Evolutionary conservation across 2,329 filamentous ascomycete species (phyloP).

Genomic region (Epichloe gansuensis): DNA sequence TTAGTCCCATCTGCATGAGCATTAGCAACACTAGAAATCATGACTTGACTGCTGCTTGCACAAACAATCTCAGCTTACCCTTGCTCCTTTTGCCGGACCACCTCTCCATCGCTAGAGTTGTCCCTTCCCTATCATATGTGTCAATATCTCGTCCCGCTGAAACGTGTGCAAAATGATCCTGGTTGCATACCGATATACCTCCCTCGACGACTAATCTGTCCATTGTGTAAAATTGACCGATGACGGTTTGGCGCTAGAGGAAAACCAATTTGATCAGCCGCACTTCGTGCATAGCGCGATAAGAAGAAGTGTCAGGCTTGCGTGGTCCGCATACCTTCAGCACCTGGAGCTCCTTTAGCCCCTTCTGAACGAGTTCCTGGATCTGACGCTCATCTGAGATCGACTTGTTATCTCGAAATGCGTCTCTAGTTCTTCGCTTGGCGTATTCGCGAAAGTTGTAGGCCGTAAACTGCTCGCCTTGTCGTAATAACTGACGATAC

Average conservation of each 20-base stretch:
- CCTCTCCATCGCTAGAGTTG: conserved; percentile 50
- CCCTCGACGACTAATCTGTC: conserved; percentile 88
- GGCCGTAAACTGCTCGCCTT: conserved; percentile 73
- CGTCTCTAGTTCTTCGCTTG: conserved; percentile 76
- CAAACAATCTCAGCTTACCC: conserved; percentile 41
- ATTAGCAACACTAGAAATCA: background rate
- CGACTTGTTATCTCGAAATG: conserved; percentile 68
- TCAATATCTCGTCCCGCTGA: background rate
- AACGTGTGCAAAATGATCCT: background rate
- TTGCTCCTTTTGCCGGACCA: conserved; percentile 66
- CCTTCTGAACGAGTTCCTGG: conserved; percentile 83
- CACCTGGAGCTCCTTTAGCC: conserved; percentile 72
- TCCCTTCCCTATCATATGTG: conserved; percentile 49
- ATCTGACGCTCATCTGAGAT: conserved; percentile 64
- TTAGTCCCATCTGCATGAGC: conserved; percentile 6
- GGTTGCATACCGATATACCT: conserved; percentile 51
- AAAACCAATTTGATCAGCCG: conserved; percentile 5
- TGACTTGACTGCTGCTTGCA: no score
- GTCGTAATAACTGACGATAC: conserved; percentile 87
- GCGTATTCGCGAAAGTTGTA: conserved; percentile 99
- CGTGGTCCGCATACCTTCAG: conserved; percentile 59
- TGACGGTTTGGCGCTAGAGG: conserved; percentile 74
- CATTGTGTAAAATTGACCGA: conserved; percentile 90
- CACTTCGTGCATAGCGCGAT: conserved; percentile 4
- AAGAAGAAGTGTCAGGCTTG: no score